These are phyloP conservation scores for Terfezia claveryi DNA, from an alignment of 495 filamentous ascomycete species.

Conservation along the genomic window DNA sequence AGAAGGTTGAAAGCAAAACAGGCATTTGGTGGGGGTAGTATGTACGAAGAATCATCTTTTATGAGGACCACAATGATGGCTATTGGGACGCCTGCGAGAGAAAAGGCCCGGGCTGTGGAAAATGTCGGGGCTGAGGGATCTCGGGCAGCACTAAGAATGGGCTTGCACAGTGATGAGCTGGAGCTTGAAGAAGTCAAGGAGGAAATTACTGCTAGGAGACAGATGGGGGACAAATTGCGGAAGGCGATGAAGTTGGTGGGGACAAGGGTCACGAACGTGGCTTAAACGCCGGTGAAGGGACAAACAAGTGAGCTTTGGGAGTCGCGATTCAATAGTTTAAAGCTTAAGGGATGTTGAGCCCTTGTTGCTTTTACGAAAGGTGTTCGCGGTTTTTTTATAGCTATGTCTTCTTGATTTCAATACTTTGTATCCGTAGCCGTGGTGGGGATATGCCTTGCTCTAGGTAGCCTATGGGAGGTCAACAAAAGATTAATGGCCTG, in stretches of 20 bases:
- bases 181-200: slow-evolving; percentile 17
- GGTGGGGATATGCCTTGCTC: too few relatives aligned
- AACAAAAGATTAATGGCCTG: too few relatives aligned
- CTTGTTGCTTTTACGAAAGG: too few relatives aligned
- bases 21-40: not conserved
- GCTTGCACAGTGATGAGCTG: slow-evolving; percentile 4
- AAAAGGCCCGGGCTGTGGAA: not conserved
- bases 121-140: not conserved
- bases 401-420: too few relatives aligned
- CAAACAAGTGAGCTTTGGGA: too few relatives aligned
- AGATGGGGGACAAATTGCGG: slow-evolving; percentile 14
- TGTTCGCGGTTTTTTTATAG: too few relatives aligned
- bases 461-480: too few relatives aligned
- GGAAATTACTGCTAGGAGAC: slow-evolving; percentile 15
- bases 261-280: slow-evolving; percentile 6
- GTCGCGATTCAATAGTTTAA: too few relatives aligned
- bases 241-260: slow-evolving; percentile 10
- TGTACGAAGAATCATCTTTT: not conserved
- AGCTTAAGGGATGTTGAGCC: too few relatives aligned
- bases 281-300: too few relatives aligned
- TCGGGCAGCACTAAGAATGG: not conserved
- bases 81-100: not conserved
- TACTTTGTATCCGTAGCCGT: too few relatives aligned
- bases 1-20: slow-evolving; percentile 9
- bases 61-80: not conserved